A percentile compares a stretch with the other conserved stretches of the same genome.
These are phyloP conservation scores for Beauveria sp. DNA, from an alignment of 2,329 filamentous ascomycete species.

Conservation along the genomic window DNA sequence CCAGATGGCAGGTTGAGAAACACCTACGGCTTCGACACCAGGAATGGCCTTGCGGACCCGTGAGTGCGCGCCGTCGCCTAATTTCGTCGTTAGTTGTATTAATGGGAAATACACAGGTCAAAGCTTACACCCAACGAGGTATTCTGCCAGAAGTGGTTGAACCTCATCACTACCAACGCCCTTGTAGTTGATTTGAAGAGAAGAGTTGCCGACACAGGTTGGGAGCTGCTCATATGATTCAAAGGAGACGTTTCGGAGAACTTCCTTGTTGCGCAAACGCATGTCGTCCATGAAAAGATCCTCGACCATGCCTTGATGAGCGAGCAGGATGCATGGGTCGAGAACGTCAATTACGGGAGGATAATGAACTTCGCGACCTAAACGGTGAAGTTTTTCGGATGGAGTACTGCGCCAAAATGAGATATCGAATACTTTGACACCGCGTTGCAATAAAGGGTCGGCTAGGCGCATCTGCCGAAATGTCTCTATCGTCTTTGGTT, in stretches of 20 bases:
- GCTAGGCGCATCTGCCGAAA: slow-evolving; percentile 66
- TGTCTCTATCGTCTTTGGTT: slow-evolving; percentile 73
- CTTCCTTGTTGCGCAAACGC: slow-evolving; percentile 52
- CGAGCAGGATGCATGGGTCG: slow-evolving; percentile 49
- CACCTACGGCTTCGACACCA: slow-evolving; percentile 45
- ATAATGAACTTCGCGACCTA: slow-evolving; percentile 62
- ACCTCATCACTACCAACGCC: slow-evolving; percentile 44
- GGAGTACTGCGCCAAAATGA: slow-evolving; percentile 58
- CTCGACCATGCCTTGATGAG: slow-evolving; percentile 72
- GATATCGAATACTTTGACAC: slow-evolving; percentile 66
- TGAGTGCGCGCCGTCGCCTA: slow-evolving; percentile 63
- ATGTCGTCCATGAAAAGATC: slow-evolving; percentile 63
- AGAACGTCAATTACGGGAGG: slow-evolving; percentile 52
- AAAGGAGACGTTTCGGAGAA: slow-evolving; percentile 58
- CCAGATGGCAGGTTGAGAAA: slow-evolving; percentile 53
- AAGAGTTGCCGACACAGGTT: slow-evolving; percentile 31
- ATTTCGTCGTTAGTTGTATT: not conserved
- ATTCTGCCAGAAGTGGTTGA: slow-evolving; percentile 48
- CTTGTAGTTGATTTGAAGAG: slow-evolving; percentile 44
- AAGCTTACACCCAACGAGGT: slow-evolving; percentile 57
- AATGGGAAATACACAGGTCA: not conserved
- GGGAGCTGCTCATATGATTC: slow-evolving; percentile 43
- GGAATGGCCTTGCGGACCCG: slow-evolving; percentile 59
- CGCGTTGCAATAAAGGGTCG: slow-evolving; percentile 58
- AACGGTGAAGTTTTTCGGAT: slow-evolving; percentile 47